Percentiles rank a stretch among this genome's conserved stretches.
phyloP scores from a whole-genome alignment of 2,329 filamentous ascomycete genomes.

The Seiridium cupressi region DNA sequence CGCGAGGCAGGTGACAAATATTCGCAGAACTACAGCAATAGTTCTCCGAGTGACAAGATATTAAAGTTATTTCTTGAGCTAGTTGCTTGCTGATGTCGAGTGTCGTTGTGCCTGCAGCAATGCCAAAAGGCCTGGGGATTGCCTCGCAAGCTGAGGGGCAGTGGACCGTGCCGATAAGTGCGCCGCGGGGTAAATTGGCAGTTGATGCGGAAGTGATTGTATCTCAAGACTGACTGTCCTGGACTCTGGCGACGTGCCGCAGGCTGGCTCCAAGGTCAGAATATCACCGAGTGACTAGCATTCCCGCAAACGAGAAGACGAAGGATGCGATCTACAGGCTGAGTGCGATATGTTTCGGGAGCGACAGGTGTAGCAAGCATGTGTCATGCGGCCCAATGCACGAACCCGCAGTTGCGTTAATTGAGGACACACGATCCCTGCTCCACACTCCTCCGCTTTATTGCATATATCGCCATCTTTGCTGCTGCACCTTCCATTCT shows the following conservation, averaged over 20 bases:
- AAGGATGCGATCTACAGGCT: conserved; percentile 1
- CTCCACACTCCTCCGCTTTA: neutral
- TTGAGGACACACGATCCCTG: neutral
- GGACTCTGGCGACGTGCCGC: neutral
- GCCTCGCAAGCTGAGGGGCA: neutral
- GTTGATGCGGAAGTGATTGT: neutral
- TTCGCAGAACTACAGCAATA: neutral
- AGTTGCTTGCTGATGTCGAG: too few relatives aligned
- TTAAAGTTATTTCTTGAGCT: too few relatives aligned
- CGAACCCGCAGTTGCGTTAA: conserved; percentile 4
- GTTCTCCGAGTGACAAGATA: neutral
- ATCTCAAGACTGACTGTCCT: neutral
- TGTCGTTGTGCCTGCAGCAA: neutral
- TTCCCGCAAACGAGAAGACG: neutral
- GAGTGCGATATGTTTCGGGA: neutral
- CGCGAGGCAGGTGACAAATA: too few relatives aligned
- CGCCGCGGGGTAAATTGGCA: conserved; percentile 7
- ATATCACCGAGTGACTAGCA: too few relatives aligned
- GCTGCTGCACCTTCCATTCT: too few relatives aligned
- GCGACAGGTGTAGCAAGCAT: neutral
- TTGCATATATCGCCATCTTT: neutral
- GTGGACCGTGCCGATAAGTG: conserved; percentile 8
- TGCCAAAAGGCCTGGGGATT: neutral
- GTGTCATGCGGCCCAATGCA: conserved; percentile 7
- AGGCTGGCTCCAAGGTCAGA: too few relatives aligned